phyloP scores from a whole-genome alignment of 2,329 filamentous ascomycete species.

The Sporothrix humicola region DNA sequence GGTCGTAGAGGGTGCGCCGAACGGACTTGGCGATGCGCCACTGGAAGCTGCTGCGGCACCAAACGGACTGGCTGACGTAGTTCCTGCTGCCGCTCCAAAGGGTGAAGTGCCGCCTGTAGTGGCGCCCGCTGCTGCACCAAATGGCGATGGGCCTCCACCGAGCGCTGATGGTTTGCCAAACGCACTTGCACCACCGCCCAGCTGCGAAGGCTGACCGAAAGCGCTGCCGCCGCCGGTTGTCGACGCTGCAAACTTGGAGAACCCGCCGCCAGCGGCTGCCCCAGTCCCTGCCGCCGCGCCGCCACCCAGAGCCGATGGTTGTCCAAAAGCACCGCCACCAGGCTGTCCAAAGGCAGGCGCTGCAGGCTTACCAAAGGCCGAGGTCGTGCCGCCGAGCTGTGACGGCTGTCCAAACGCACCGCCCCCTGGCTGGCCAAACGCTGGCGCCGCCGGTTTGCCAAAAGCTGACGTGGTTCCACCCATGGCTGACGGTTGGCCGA shows the following conservation, averaged over 20 bases:
- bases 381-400: slow-evolving; percentile 39
- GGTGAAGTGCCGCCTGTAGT: slow-evolving; percentile 12
- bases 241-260: slow-evolving; percentile 42
- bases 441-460: slow-evolving; percentile 27
- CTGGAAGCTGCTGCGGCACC: not conserved
- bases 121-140: slow-evolving; percentile 42
- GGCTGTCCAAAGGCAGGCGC: slow-evolving; percentile 39
- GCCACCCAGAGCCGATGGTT: not conserved
- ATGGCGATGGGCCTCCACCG: slow-evolving; percentile 24
- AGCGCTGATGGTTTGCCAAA: slow-evolving; percentile 44
- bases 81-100: slow-evolving; percentile 29
- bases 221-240: slow-evolving; percentile 39
- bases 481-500: slow-evolving; percentile 46
- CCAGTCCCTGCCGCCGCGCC: slow-evolving; percentile 41
- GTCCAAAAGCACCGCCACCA: slow-evolving; percentile 42
- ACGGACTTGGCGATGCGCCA: slow-evolving; percentile 39
- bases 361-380: not conserved
- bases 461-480: not conserved
- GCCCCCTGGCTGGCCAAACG: slow-evolving; percentile 43
- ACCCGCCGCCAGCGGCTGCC: slow-evolving; percentile 27
- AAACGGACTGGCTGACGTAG: not conserved
- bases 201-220: slow-evolving; percentile 45
- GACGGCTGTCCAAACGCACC: slow-evolving; percentile 50
- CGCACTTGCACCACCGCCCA: slow-evolving; percentile 34
- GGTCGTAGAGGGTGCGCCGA: slow-evolving; percentile 10